Conservation (phyloP, 1,139 yeast genomes). For the Yamadazyma diospyri region DNA sequence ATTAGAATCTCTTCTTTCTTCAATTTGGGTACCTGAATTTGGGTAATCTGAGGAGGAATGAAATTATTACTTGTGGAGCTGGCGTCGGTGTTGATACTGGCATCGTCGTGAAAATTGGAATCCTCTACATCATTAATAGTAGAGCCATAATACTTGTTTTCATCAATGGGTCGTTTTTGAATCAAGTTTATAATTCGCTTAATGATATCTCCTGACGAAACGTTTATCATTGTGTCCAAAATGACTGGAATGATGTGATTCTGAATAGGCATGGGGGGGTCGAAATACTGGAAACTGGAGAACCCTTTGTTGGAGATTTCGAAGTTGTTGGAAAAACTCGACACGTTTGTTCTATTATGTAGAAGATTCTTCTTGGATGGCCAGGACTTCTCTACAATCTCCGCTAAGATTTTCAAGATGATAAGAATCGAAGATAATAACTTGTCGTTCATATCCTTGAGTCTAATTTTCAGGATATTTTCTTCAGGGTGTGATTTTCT, state of each 20-base stretch:
- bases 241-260: slow-evolving; percentile 14
- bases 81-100: not conserved
- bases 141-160: slow-evolving; percentile 9
- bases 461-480: slow-evolving; percentile 14
- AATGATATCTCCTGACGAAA: slow-evolving; percentile 22
- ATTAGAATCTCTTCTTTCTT: slow-evolving; percentile 5
- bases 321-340: slow-evolving; percentile 12
- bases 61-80: not conserved
- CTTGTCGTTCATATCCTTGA: slow-evolving; percentile 32
- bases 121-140: not conserved
- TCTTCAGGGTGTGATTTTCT: not conserved
- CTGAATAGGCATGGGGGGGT: slow-evolving; percentile 20
- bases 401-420: slow-evolving; percentile 29
- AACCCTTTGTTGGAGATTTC: slow-evolving; percentile 19
- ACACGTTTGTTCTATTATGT: slow-evolving; percentile 11
- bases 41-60: not conserved
- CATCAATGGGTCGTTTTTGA: slow-evolving; percentile 17
- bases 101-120: not conserved
- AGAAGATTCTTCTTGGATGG: slow-evolving; percentile 14
- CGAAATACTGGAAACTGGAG: slow-evolving; percentile 22
- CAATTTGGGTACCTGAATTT: no score
- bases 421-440: slow-evolving; percentile 32
- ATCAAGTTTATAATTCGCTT: slow-evolving; percentile 20
- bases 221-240: slow-evolving; percentile 19
- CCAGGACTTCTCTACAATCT: slow-evolving; percentile 31